A percentile compares a stretch with the other conserved stretches of the same genome.
Conservation (phyloP, 192 early-diverging fungal species). For the Thamnidium elegans region DNA sequence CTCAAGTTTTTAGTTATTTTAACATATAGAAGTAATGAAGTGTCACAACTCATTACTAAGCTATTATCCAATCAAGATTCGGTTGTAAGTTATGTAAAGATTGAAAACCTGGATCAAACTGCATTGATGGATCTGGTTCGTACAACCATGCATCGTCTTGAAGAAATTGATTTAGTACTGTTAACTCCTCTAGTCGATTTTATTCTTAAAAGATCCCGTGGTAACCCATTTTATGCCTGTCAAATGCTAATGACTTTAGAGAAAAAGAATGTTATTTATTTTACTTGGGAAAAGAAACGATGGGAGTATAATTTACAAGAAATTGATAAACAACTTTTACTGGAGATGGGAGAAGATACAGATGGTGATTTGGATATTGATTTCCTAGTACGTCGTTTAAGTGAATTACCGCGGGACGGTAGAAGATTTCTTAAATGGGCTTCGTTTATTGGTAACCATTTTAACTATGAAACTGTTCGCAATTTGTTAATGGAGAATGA, state of each 20-base stretch:
- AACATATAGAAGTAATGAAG: conserved; percentile 18
- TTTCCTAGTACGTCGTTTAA: conserved; percentile 25
- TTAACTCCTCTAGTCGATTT: conserved; percentile 31
- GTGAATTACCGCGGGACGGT: conserved; percentile 30
- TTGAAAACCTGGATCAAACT: conserved; percentile 23
- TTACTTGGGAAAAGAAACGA: conserved; percentile 28
- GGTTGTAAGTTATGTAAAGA: conserved; percentile 22
- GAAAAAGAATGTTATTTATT: conserved; percentile 29
- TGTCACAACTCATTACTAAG: not conserved
- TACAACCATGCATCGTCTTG: conserved; percentile 27
- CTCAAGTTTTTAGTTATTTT: conserved; percentile 27
- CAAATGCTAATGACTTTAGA: conserved; percentile 28
- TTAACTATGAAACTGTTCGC: conserved; percentile 25
- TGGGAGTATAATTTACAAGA: conserved; percentile 37
- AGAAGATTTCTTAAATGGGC: conserved; percentile 35
- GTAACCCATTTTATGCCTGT: conserved; percentile 34
- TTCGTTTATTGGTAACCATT: conserved; percentile 34
- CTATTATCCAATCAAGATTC: conserved; percentile 23
- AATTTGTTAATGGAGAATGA: conserved; percentile 25
- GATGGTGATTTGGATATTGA: conserved; percentile 22
- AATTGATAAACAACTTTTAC: conserved; percentile 17
- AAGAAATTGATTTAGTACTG: conserved; percentile 19
- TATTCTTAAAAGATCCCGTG: conserved; percentile 17
- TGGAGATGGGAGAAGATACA: conserved; percentile 1
- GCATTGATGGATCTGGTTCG: conserved; percentile 29